Base-by-base conservation (phyloP, 192 early-diverging fungal species). In the Neocallimastix lanati region DNA sequence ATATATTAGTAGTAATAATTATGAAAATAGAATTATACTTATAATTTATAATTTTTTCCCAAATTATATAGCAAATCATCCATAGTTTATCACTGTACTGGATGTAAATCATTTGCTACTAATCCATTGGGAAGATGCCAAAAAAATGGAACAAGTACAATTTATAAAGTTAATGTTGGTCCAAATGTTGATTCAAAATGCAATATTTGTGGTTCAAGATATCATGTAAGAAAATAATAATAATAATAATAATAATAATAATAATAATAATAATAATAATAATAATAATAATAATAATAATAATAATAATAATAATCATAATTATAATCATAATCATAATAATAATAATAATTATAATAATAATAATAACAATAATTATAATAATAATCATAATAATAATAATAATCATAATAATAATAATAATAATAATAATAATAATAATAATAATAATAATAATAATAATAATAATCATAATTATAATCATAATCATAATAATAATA, bases 11-110 rank as follows among this genome's bases (percentile, higher is more conserved):
- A n/a, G n/a, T n/a, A n/a, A n/a, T n/a, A n/a, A n/a, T n/a, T n/a
- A n/a, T n/a, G n/a, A n/a, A n/a, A n/a, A n/a, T n/a, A n/a, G n/a
- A n/a, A n/a, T n/a, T n/a, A n/a, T n/a, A n/a, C n/a, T n/a, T n/a
- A n/a, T 36, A 28, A 29, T 14, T 5, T 21, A 28, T 80, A 18
- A 37, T 78, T 30, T 36, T 27, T 16, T 28, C n/a, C 76, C 16
- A 1, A 14, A 30, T 27, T 28, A 27, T 28, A 29, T 81, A 95
- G 93, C 82, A 94, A 96, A 83, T 91, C 93, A 5, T 88, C 87
- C 7, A 38, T 94, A 76, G 92, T 96, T 6, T 96, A 95, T 84
- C 88, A 90, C 78, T 99, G 98, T 85, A 84, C 86, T 15, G 91
- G 93, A 29, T 99, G 98, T 82, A 86, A 91, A 29, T 84, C 91